Percentiles rank a stretch among this genome's conserved stretches.
phyloP scores from a whole-genome alignment of 2,329 filamentous ascomycete genomes.

The Cladophialophora chaetospira region DNA sequence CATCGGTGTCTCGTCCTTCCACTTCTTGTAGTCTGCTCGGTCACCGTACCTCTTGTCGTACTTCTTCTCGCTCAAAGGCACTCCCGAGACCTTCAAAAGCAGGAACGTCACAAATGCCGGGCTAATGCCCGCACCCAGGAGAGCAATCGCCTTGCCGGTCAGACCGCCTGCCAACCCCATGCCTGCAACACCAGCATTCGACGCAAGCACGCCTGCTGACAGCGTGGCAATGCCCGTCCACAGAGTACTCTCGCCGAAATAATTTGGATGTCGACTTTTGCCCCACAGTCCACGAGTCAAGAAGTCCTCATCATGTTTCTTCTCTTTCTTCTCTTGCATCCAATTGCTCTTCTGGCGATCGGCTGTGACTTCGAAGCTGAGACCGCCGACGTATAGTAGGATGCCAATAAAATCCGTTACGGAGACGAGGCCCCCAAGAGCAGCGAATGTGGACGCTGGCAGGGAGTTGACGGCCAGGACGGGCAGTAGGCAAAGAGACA shows the following conservation, averaged over 20 bases:
- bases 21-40: conserved; percentile 66
- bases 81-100: conserved; percentile 63
- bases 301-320: conserved; percentile 69
- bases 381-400: conserved; percentile 59
- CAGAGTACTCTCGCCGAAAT: conserved; percentile 70
- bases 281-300: conserved; percentile 65
- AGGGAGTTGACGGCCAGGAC: conserved; percentile 66
- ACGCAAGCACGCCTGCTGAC: conserved; percentile 59
- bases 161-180: conserved; percentile 56
- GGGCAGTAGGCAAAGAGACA: conserved; percentile 66
- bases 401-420: conserved; percentile 61
- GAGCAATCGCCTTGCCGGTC: conserved; percentile 47
- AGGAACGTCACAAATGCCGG: conserved; percentile 67
- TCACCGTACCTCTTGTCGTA: conserved; percentile 67
- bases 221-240: conserved; percentile 68
- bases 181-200: conserved; percentile 57
- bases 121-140: conserved; percentile 58
- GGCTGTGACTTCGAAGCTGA: conserved; percentile 62
- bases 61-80: conserved; percentile 68
- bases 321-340: conserved; percentile 62
- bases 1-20: conserved; percentile 67
- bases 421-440: conserved; percentile 49
- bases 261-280: conserved; percentile 66
- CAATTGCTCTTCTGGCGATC: conserved; percentile 67
- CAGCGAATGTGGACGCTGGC: conserved; percentile 55